Percentiles rank a stretch among this genome's conserved stretches.
These are phyloP conservation scores for Tetrahymena borealis DNA, from an alignment of 73 alveolate species.

Conservation along the genomic window DNA sequence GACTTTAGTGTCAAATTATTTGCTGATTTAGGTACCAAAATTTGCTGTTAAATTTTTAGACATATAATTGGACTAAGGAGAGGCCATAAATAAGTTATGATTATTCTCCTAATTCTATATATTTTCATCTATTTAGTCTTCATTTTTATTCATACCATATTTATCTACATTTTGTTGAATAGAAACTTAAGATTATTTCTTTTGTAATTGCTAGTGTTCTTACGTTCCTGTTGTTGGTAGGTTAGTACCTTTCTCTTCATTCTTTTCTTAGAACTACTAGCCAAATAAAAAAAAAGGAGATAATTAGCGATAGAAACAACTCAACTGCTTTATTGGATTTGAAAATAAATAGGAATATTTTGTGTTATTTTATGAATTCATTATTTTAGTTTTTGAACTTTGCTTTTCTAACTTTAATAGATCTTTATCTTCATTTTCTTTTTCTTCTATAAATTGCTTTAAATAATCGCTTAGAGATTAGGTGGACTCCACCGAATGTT, in stretches of 20 bases:
- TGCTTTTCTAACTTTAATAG: not conserved
- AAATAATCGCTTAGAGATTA: not conserved
- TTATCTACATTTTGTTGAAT: not conserved
- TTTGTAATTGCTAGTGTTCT: not conserved
- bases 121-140: not conserved
- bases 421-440: not conserved
- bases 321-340: not conserved
- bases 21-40: not conserved
- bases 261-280: too few relatives aligned
- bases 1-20: not conserved
- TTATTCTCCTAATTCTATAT: too few relatives aligned
- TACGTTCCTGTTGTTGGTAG: too few relatives aligned
- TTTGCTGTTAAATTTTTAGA: not conserved
- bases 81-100: too few relatives aligned
- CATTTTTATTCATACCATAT: not conserved
- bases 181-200: not conserved
- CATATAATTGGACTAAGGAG: not conserved
- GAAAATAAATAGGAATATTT: not conserved
- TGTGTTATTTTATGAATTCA: not conserved
- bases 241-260: too few relatives aligned
- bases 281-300: not conserved
- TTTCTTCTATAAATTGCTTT: not conserved
- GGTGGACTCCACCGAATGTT: not conserved
- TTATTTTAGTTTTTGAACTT: not conserved
- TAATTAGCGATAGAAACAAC: not conserved